Evolutionary conservation across 139 green algal species (phyloP), one percentile per base, ranked within the genome.

Genomic region (Raphidocelis subcapitata): DNA sequence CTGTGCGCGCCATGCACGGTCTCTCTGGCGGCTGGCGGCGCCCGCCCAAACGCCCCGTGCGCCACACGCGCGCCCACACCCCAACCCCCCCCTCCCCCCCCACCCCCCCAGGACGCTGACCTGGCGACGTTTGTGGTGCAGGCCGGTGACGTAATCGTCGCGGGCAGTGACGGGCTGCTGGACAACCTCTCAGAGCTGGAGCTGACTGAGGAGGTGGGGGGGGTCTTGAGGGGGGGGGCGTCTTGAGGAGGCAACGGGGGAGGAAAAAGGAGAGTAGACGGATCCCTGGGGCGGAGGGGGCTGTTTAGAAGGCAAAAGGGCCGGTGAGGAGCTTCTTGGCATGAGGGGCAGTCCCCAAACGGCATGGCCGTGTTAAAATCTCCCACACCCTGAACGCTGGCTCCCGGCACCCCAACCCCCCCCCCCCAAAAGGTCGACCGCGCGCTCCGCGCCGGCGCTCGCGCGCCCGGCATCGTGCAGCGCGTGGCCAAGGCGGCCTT

Each of bases 151-250:
- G 62, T 97, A 0, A 66, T 98, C 14, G 75, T 98, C 23, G 81
- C 97, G 67, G 94, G 94, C 44, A 86, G 79, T 21, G 94, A 98
- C 62, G 94, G 94, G 1, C 85, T 98, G 59, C 92, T 90, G 51
- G 94, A 98, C 87, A 98, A 98, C 78, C 44, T 98, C 20, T 71
- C 60, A 10, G 90, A 96, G 18, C 62, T 81, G 2, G 85, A 92
- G 32, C 89, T 97, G 4, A 18, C 89, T n/a, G 57, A 79, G 16
- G 33, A 78, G 46, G 74, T 84, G 28, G 62, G 31, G 24, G 23
- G 20, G 31, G 24, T 69, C 29, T 18, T 62, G 41, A 3, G 35
- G 24, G 44, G 44, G 18, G 69, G 69, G 5, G 60, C 46, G 36
- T 28, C 23, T 41, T 59, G 64, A 28, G 44, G 26, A 31, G 23